Evolutionary conservation across 805 yeast species (phyloP), one percentile per base, ranked within the genome.

Genomic region (Isabelozyma rhagii): DNA sequence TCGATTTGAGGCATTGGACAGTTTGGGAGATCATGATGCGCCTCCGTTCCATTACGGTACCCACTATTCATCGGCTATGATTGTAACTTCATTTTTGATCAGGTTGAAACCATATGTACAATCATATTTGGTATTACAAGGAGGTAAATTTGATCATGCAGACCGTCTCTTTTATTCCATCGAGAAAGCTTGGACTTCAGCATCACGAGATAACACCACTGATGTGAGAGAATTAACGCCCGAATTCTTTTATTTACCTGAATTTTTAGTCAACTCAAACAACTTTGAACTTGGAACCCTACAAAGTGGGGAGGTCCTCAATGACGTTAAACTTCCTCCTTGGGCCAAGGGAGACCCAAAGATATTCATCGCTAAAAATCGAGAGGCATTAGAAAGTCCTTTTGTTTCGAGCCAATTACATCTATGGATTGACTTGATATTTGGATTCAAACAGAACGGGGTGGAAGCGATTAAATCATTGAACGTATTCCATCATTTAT

Each of bases 1-100:
- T 49, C 67, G 97, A 47, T 91, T 76, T 57, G 85, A 85, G 17
- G 91, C 96, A 0, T 67, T 89, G 21, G 77, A 71, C 18, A 82
- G 87, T 47, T 69, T 90, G 49, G 58, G 78, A 14, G 91, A 86
- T 54, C 72, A 67, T 0, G 51, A 57, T 17, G 73, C 89, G 0
- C 90, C 91, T 0, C 88, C 96, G 0, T 90, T 90, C 65, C 96
- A 90, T 63, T 90, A 90, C 60, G 97, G 97, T 2, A 91, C 97
- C 0, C 97, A 90, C 64, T 90, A 90, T 62, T 89, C 96, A 0
- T 88, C 96, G 0, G 96, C 97, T 0, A 91, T 90, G 97, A 89
- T 90, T 60, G 96, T 89, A 2, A 79, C 96, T 0, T 86, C 94
- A 0, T 90, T 80, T 57, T 64, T 90, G 54, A 88, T 90, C 39